phyloP scores from a whole-genome alignment of 345 rosid species.

The Tarenaya hassleriana region DNA sequence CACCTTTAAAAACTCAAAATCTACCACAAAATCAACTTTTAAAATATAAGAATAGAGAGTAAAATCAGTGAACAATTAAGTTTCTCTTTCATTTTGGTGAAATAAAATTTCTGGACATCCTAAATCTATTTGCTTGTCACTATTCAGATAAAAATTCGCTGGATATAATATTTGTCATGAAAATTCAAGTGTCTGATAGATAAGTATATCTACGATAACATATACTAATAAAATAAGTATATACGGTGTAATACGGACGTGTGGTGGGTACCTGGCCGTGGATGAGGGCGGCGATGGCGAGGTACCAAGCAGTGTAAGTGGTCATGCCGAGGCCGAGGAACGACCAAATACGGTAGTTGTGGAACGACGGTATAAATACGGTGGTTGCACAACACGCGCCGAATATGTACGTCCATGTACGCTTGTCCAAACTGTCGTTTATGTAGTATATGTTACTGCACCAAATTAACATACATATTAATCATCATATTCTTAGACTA shows the following conservation, averaged over 20 bases:
- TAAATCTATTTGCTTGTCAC: too few relatives aligned
- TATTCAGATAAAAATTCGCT: too few relatives aligned
- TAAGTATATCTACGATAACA: too few relatives aligned
- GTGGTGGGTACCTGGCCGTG: conserved; percentile 65
- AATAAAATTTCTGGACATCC: too few relatives aligned
- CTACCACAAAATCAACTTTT: too few relatives aligned
- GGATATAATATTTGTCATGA: too few relatives aligned
- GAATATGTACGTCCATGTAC: conserved; percentile 98
- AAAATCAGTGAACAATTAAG: too few relatives aligned
- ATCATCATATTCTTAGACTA: not conserved
- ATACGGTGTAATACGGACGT: too few relatives aligned
- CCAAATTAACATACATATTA: not conserved
- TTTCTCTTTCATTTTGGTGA: too few relatives aligned
- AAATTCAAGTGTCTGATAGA: too few relatives aligned
- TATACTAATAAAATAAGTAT: not conserved
- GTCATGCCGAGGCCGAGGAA: conserved; percentile 98
- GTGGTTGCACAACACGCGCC: conserved; percentile 99
- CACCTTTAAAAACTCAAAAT: too few relatives aligned
- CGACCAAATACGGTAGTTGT: conserved; percentile 97
- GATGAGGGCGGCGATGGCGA: conserved; percentile 65
- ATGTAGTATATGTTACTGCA: conserved; percentile 94
- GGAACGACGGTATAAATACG: conserved; percentile 94
- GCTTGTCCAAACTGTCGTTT: conserved; percentile 88
- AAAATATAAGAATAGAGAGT: too few relatives aligned
- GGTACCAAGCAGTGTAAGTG: conserved; percentile 99